phyloP scores from a whole-genome alignment of 169 alveolate species.

The Babesia microti region DNA sequence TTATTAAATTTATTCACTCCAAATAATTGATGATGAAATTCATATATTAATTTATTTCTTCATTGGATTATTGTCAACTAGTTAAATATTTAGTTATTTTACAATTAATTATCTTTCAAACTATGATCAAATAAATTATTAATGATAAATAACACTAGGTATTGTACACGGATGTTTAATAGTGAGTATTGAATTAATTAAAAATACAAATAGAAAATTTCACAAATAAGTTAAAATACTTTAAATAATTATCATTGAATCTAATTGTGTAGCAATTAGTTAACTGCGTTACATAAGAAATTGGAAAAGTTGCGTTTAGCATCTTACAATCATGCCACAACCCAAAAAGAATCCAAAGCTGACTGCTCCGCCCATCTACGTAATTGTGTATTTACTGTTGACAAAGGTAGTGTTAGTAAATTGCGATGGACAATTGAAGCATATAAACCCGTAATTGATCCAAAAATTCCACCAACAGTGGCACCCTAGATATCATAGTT shows the following conservation, averaged over 20 bases:
- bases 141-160: too few species aligned
- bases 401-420: slow-evolving; percentile 67
- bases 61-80: too few species aligned
- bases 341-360: slow-evolving; percentile 76
- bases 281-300: neutral
- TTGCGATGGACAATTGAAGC: slow-evolving; percentile 68
- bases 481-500: slow-evolving; percentile 56
- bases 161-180: too few species aligned
- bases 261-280: neutral
- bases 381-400: slow-evolving; percentile 42
- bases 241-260: neutral
- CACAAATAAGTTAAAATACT: neutral
- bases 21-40: too few species aligned
- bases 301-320: slow-evolving; percentile 28
- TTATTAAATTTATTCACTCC: too few species aligned
- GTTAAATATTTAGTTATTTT: too few species aligned
- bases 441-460: slow-evolving; percentile 73
- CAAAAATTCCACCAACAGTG: slow-evolving; percentile 81
- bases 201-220: too few species aligned
- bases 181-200: too few species aligned
- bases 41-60: too few species aligned
- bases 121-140: too few species aligned
- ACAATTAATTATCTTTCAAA: too few species aligned
- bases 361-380: slow-evolving; percentile 69
- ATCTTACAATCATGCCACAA: slow-evolving; percentile 76